Percentiles rank a stretch among this genome's conserved stretches.
Conservation (phyloP, 805 yeast species). For the Hanseniaspora pseudoguilliermondii region DNA sequence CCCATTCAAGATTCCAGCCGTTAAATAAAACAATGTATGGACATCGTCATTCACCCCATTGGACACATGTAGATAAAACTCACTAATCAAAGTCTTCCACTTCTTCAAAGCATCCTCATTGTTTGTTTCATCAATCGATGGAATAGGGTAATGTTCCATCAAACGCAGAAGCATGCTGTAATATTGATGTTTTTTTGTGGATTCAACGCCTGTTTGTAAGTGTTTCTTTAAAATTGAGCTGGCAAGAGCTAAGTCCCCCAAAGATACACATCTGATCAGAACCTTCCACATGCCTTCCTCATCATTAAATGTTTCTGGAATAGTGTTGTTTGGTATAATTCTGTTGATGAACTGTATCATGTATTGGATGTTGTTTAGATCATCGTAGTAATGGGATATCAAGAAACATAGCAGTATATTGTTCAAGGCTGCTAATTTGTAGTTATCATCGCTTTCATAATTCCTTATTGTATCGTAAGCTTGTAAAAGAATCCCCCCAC, state of each 20-base stretch:
- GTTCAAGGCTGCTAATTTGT: constrained; percentile 4
- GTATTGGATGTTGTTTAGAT: background rate
- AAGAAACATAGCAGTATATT: constrained; percentile 4
- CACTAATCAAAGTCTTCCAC: constrained; percentile 3
- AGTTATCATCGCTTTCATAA: background rate
- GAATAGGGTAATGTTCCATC: background rate
- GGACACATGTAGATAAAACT: background rate
- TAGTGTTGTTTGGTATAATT: background rate
- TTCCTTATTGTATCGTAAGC: constrained; percentile 14
- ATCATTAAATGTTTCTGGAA: background rate
- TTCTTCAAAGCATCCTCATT: background rate
- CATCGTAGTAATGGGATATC: constrained; percentile 3
- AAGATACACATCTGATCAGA: background rate
- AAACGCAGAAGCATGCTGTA: constrained; percentile 1
- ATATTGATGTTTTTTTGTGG: background rate
- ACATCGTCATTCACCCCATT: background rate
- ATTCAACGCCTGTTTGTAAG: background rate
- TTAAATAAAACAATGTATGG: background rate
- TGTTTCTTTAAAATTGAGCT: background rate
- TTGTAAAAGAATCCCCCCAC: constrained; percentile 17
- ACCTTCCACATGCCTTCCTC: constrained; percentile 1
- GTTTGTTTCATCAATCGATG: background rate
- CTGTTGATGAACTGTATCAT: background rate
- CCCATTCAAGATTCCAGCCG: constrained; percentile 2
- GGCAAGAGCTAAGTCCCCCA: background rate